A percentile compares a stretch with the other conserved stretches of the same genome.
These are phyloP conservation scores for Orbilia brochopaga DNA, from an alignment of 2,329 filamentous ascomycete genomes.

Conservation along the genomic window DNA sequence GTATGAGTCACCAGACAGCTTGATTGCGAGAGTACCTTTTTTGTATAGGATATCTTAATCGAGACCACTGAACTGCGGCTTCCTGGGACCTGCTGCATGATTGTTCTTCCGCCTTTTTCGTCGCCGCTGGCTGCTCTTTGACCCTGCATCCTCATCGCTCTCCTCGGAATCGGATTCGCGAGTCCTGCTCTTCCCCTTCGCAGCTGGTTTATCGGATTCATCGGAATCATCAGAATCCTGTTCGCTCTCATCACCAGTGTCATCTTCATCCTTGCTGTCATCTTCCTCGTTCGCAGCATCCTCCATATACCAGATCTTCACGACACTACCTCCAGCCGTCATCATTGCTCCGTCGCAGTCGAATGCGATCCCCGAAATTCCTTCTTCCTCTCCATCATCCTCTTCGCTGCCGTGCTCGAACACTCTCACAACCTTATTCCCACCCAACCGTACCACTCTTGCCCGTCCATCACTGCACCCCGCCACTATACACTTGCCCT, in stretches of 20 bases:
- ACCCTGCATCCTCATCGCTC: constrained; percentile 25
- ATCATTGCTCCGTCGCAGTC: constrained; percentile 87
- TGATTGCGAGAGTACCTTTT: not conserved
- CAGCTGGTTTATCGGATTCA: constrained; percentile 58
- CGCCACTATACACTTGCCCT: constrained; percentile 52
- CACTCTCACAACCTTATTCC: constrained; percentile 53
- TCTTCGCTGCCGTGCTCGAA: constrained; percentile 51
- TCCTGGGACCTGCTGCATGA: constrained; percentile 24
- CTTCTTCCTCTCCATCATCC: constrained; percentile 65
- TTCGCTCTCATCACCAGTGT: constrained; percentile 59
- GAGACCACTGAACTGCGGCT: constrained; percentile 29
- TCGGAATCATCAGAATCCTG: constrained; percentile 62
- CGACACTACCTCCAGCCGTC: constrained; percentile 79
- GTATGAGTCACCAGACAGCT: not conserved
- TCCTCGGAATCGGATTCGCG: constrained; percentile 41
- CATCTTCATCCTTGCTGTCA: constrained; percentile 61
- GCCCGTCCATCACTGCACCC: constrained; percentile 62
- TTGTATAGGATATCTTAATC: constrained; percentile 12
- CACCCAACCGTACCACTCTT: constrained; percentile 63
- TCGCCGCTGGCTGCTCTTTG: constrained; percentile 40
- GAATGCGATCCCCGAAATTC: constrained; percentile 80
- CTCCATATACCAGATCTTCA: constrained; percentile 89
- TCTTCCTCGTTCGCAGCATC: constrained; percentile 60
- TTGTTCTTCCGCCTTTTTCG: constrained; percentile 45
- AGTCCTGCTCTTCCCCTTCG: constrained; percentile 30